These are phyloP conservation scores for Microbotryum intermedium DNA, from an alignment of 1,284 basidiomycete species.

Conservation along the genomic window DNA sequence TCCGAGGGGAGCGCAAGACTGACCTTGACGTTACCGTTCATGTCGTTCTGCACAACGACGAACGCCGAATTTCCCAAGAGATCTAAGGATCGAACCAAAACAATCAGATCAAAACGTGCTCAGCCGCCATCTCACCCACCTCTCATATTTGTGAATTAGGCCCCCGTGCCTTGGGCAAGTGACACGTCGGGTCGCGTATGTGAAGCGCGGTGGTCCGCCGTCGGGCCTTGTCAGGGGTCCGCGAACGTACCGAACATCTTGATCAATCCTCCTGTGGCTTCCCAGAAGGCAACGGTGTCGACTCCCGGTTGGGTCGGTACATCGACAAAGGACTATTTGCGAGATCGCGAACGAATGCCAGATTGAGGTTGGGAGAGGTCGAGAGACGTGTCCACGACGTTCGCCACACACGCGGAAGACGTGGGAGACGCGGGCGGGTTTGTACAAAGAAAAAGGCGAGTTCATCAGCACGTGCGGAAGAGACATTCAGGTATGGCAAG, in stretches of 20 bases:
- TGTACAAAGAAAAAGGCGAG: not conserved
- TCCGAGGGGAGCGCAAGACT: slow-evolving; percentile 33
- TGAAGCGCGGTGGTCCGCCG: not conserved
- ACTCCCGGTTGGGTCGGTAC: slow-evolving; percentile 81
- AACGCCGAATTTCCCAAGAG: slow-evolving; percentile 84
- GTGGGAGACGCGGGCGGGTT: not conserved
- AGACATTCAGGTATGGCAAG: not conserved
- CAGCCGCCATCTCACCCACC: not conserved
- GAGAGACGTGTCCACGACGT: not conserved
- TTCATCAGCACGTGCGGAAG: not conserved
- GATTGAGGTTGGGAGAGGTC: not conserved
- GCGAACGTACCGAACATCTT: slow-evolving; percentile 73
- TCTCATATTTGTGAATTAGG: no score
- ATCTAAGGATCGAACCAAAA: no score
- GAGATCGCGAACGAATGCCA: not conserved
- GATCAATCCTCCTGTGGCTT: slow-evolving; percentile 82
- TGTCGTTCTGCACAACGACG: slow-evolving; percentile 70
- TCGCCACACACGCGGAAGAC: not conserved
- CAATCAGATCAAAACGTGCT: not conserved
- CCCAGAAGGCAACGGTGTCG: slow-evolving; percentile 77
- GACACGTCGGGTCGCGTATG: not conserved
- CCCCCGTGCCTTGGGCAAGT: no score
- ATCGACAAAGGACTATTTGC: slow-evolving; percentile 70
- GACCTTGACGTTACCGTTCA: slow-evolving; percentile 87
- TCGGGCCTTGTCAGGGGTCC: no score